Conservation (phyloP, 306 rosid genomes). For the Cicer chorassanicum region DNA sequence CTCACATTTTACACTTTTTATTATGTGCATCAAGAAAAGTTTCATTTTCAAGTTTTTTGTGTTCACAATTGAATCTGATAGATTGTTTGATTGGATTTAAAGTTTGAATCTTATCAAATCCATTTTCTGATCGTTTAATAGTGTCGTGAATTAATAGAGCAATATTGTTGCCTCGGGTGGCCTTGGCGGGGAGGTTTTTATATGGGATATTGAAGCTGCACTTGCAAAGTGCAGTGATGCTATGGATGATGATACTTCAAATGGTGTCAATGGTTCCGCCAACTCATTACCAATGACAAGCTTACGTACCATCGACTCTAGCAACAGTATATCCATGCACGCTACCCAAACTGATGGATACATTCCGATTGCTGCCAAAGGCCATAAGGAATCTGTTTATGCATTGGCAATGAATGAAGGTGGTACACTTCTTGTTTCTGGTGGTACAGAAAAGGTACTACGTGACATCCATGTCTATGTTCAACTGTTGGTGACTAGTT, state of each 20-base stretch:
- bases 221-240: slow-evolving; percentile 64
- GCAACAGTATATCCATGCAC: slow-evolving; percentile 72
- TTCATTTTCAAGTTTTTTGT: slow-evolving; percentile 30
- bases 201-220: slow-evolving; percentile 94
- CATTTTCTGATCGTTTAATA: slow-evolving; percentile 77
- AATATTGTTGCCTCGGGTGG: slow-evolving; percentile 98
- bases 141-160: slow-evolving; percentile 97
- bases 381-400: slow-evolving; percentile 97
- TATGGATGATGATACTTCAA: slow-evolving; percentile 70
- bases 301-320: slow-evolving; percentile 74
- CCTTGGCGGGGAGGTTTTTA: slow-evolving; percentile 96
- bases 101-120: slow-evolving; percentile 51
- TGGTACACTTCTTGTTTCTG: slow-evolving; percentile 91
- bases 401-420: slow-evolving; percentile 93
- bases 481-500: slow-evolving; percentile 29
- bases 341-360: slow-evolving; percentile 76
- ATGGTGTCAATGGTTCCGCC: slow-evolving; percentile 67
- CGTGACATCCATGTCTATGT: slow-evolving; percentile 39
- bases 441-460: slow-evolving; percentile 95
- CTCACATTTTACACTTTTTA: neutral
- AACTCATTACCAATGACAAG: slow-evolving; percentile 63
- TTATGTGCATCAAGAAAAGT: slow-evolving; percentile 43
- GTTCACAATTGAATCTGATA: slow-evolving; percentile 38
- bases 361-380: slow-evolving; percentile 82
- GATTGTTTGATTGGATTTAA: slow-evolving; percentile 40